A percentile compares a stretch with the other conserved stretches of the same genome.
Evolutionary conservation across 75 land plant species (phyloP).

Genomic region (Selaginella tamariscina): DNA sequence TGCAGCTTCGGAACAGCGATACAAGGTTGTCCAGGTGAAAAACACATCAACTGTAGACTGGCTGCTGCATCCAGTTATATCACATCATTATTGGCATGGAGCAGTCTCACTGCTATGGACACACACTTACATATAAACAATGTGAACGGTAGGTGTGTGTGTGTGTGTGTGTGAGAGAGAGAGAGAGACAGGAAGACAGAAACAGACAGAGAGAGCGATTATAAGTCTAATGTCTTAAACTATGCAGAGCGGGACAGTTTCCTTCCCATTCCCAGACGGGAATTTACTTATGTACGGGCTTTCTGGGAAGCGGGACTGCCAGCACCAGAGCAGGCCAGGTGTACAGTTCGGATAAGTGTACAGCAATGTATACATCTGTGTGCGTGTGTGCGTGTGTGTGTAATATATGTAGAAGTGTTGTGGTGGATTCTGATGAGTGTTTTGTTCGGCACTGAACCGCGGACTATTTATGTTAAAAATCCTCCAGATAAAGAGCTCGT

Average conservation of each 20-base stretch:
- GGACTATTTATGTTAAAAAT: conserved; percentile 15
- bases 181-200: too few species aligned
- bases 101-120: not conserved
- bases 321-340: conserved; percentile 18
- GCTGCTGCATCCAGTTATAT: conserved; percentile 15
- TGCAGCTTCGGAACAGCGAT: conserved; percentile 14
- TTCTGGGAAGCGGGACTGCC: conserved; percentile 21
- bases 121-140: conserved; percentile 16
- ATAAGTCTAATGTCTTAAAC: too few species aligned
- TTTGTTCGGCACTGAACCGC: conserved; percentile 13
- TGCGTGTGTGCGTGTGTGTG: too few species aligned
- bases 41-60: conserved; percentile 15
- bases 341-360: not conserved
- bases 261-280: conserved; percentile 20
- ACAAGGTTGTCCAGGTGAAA: conserved; percentile 16
- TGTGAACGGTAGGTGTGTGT: too few species aligned
- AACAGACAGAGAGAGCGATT: too few species aligned
- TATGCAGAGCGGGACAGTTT: conserved; percentile 14
- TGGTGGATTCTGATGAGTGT: not conserved
- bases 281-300: conserved; percentile 4
- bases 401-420: too few species aligned
- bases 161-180: too few species aligned
- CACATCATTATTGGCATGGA: conserved; percentile 18
- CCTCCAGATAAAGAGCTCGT: conserved; percentile 4
- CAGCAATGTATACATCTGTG: too few species aligned